A percentile compares a stretch with the other conserved stretches of the same genome.
Evolutionary conservation across 1,284 basidiomycete species (phyloP).

Genomic region (Fomitopsis palustris): DNA sequence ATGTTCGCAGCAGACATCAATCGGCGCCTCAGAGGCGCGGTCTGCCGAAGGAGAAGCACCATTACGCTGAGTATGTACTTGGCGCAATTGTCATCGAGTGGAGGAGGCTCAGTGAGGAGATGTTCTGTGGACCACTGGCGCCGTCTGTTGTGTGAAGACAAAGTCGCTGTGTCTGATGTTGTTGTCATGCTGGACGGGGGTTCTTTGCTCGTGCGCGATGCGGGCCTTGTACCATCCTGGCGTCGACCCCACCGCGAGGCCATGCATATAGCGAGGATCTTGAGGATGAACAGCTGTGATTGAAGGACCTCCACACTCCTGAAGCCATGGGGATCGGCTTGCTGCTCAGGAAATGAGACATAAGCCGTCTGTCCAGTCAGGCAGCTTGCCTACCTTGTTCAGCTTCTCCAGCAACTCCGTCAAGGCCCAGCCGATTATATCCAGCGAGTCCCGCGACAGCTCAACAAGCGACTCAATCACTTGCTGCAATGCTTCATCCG

Average conservation of each 20-base stretch:
- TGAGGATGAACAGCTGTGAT: slow-evolving; percentile 87
- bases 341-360: slow-evolving; percentile 28
- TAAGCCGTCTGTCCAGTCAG: not conserved
- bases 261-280: slow-evolving; percentile 78
- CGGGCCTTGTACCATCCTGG: slow-evolving; percentile 34
- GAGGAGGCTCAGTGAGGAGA: slow-evolving; percentile 64
- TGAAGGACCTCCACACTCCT: slow-evolving; percentile 75
- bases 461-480: slow-evolving; percentile 78
- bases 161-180: slow-evolving; percentile 27
- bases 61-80: slow-evolving; percentile 82
- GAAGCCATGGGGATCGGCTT: slow-evolving; percentile 48
- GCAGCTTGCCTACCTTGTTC: slow-evolving; percentile 57
- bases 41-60: slow-evolving; percentile 78
- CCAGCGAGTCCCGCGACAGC: slow-evolving; percentile 70
- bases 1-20: slow-evolving; percentile 61
- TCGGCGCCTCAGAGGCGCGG: slow-evolving; percentile 53
- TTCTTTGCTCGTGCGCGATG: slow-evolving; percentile 39
- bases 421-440: slow-evolving; percentile 78
- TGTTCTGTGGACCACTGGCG: slow-evolving; percentile 38
- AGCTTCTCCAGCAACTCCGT: slow-evolving; percentile 74
- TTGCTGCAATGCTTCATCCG: slow-evolving; percentile 68
- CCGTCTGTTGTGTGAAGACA: slow-evolving; percentile 22
- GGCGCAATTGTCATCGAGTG: slow-evolving; percentile 85
- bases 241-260: slow-evolving; percentile 70
- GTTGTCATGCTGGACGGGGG: slow-evolving; percentile 23